phyloP scores from a whole-genome alignment of 805 yeast species.

The Pichia gijzeniarum region DNA sequence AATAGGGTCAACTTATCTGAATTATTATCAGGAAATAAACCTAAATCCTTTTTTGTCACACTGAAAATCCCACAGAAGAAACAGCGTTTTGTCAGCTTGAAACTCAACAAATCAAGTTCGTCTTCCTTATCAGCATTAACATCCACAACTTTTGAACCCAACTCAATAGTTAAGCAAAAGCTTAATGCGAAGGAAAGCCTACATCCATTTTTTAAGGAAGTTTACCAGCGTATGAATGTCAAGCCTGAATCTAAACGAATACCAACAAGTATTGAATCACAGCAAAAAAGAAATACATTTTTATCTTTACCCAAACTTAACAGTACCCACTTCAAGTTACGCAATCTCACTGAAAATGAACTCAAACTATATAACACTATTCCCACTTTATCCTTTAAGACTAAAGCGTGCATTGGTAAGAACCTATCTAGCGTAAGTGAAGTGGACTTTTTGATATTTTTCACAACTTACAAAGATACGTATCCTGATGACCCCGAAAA shows the following conservation, averaged over 20 bases:
- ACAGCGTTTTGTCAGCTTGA: slow-evolving; percentile 4
- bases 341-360: slow-evolving; percentile 3
- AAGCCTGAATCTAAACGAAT: not conserved
- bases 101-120: not conserved
- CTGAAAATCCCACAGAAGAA: not conserved
- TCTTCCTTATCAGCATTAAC: no score
- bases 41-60: not conserved
- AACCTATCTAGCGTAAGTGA: not conserved
- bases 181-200: slow-evolving; percentile 5
- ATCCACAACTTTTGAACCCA: no score
- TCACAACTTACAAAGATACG: not conserved
- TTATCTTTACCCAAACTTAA: slow-evolving; percentile 3
- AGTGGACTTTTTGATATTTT: slow-evolving; percentile 9
- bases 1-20: not conserved
- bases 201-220: slow-evolving; percentile 15
- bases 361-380: no score
- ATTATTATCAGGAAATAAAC: slow-evolving; percentile 3
- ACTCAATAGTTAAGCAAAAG: no score
- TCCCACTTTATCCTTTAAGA: not conserved
- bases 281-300: not conserved
- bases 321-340: slow-evolving; percentile 7
- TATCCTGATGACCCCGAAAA: not conserved
- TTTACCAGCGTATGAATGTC: slow-evolving; percentile 1
- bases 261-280: not conserved
- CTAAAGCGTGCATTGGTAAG: not conserved